A percentile compares a stretch with the other conserved stretches of the same genome.
phyloP scores from a whole-genome alignment of 805 yeast genomes.

The Myxozyma kluyveri region DNA sequence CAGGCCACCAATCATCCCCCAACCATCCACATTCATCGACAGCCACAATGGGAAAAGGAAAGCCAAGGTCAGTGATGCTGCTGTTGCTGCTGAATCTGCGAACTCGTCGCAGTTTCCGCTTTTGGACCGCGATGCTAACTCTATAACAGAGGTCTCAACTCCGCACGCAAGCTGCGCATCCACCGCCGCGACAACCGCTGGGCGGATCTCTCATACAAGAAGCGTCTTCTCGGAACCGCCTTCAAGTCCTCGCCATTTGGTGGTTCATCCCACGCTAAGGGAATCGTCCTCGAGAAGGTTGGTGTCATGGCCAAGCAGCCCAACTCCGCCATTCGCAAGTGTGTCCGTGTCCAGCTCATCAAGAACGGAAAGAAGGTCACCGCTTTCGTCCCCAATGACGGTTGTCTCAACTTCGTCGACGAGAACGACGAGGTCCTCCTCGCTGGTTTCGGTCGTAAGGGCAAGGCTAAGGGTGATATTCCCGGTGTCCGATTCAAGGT shows the following conservation, averaged over 20 bases:
- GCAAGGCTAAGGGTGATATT: conserved; percentile 99
- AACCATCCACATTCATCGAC: conserved; percentile 17
- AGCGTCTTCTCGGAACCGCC: conserved; percentile 99
- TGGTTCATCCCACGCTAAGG: conserved; percentile 99
- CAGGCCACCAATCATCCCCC: conserved; percentile 3
- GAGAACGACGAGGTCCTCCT: conserved; percentile 99
- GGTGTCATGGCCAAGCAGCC: conserved; percentile 99
- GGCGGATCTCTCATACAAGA: conserved; percentile 98
- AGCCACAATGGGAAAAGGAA: conserved; percentile 94
- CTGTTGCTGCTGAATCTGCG: no score
- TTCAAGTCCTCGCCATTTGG: conserved; percentile 99
- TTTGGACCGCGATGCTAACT: not conserved
- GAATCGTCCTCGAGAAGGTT: conserved; percentile 98
- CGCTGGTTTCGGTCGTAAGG: conserved; percentile 99
- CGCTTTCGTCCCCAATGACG: conserved; percentile 99
- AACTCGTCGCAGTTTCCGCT: not conserved
- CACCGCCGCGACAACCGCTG: conserved; percentile 99
- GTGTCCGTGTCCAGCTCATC: conserved; percentile 99
- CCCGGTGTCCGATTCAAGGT: conserved; percentile 99
- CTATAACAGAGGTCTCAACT: conserved; percentile 85
- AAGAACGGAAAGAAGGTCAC: conserved; percentile 99
- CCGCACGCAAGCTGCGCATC: conserved; percentile 99
- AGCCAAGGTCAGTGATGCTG: conserved; percentile 54
- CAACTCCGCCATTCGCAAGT: conserved; percentile 99
- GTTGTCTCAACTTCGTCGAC: conserved; percentile 99